Conservation (phyloP, 164 flowering plant genomes). For the Aristolochia fimbriata region DNA sequence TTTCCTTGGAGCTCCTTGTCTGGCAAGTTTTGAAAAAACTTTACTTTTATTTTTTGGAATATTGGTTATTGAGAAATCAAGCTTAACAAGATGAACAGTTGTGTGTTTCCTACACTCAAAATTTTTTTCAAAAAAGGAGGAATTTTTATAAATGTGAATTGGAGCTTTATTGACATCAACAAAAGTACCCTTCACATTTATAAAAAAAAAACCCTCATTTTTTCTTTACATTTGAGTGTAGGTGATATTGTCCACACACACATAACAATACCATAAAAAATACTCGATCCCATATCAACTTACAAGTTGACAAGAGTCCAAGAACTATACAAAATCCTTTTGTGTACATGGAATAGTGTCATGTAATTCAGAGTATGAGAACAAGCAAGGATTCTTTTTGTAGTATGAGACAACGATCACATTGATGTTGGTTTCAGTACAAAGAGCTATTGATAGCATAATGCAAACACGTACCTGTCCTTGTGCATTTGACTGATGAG, state of each 20-base stretch:
- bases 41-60: background rate
- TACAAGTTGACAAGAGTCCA: too few relatives aligned
- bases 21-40: slow-evolving; percentile 14
- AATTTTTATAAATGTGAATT: too few relatives aligned
- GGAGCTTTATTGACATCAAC: too few relatives aligned
- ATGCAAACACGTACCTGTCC: slow-evolving; percentile 37
- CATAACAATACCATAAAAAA: too few relatives aligned
- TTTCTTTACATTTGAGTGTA: too few relatives aligned
- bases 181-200: too few relatives aligned
- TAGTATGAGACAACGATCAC: background rate
- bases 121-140: too few relatives aligned
- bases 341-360: background rate
- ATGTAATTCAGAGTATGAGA: background rate
- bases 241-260: too few relatives aligned
- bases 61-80: background rate
- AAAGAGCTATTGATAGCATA: background rate
- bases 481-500: slow-evolving; percentile 54
- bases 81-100: too few relatives aligned
- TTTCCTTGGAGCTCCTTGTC: slow-evolving; percentile 83
- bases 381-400: background rate
- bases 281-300: too few relatives aligned
- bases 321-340: background rate
- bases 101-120: too few relatives aligned
- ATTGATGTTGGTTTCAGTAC: background rate
- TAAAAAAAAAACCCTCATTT: too few relatives aligned